These are phyloP conservation scores for Tuber indicum DNA, from an alignment of 495 filamentous ascomycete genomes.

Conservation along the genomic window DNA sequence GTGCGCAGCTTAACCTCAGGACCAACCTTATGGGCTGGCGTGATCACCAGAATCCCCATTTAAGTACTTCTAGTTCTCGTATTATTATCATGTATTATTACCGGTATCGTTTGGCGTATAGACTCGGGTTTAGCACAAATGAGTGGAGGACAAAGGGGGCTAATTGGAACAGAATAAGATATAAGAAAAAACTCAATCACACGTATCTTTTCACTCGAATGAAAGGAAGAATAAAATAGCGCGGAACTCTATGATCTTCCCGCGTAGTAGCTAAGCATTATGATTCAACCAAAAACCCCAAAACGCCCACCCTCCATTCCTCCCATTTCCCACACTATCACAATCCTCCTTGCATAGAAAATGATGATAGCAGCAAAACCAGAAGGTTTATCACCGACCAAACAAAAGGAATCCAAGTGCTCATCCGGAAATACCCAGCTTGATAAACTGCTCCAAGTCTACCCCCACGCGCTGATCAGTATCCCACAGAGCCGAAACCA, in stretches of 20 bases:
- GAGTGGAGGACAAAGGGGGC: slow-evolving; percentile 6
- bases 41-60: not conserved
- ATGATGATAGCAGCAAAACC: slow-evolving; percentile 85
- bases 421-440: slow-evolving; percentile 76
- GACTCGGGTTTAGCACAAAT: slow-evolving; percentile 1
- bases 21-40: not conserved
- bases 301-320: not conserved
- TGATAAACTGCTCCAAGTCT: slow-evolving; percentile 85
- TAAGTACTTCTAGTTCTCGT: not conserved
- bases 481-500: slow-evolving; percentile 4
- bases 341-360: slow-evolving; percentile 89
- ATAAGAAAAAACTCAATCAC: not conserved
- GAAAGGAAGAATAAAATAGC: not conserved
- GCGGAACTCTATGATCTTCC: not conserved
- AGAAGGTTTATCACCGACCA: slow-evolving; percentile 90
- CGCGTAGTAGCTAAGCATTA: not conserved
- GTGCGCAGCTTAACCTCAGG: not conserved
- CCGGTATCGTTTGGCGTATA: slow-evolving; percentile 6
- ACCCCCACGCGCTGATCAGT: slow-evolving; percentile 35
- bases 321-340: slow-evolving; percentile 45
- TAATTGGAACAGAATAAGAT: slow-evolving; percentile 50
- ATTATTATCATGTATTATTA: slow-evolving; percentile 1
- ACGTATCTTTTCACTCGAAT: not conserved
- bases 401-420: slow-evolving; percentile 91
- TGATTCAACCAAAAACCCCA: not conserved